Conservation (phyloP, 148 eudicot species). For the Gaultheria prostrata region DNA sequence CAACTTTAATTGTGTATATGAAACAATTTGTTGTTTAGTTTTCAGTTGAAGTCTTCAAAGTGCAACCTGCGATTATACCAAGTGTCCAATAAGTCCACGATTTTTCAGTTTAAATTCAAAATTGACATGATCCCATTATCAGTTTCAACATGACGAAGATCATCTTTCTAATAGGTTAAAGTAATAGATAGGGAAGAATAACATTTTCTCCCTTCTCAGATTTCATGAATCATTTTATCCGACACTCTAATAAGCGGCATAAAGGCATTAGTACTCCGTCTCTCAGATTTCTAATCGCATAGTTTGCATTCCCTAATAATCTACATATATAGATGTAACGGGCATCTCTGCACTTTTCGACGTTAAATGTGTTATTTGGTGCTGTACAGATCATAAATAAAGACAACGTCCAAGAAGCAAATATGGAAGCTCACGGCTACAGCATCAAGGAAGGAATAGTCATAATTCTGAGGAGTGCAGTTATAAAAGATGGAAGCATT, state of each 20-base stretch:
- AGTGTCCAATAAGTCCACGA: neutral
- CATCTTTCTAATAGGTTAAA: neutral
- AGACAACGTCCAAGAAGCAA: slow-evolving; percentile 63
- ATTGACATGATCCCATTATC: neutral
- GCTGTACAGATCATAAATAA: slow-evolving; percentile 57
- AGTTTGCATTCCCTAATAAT: neutral
- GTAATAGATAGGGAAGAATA: neutral
- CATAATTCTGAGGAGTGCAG: slow-evolving; percentile 51
- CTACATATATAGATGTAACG: neutral
- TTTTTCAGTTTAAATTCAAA: neutral
- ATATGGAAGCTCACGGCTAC: slow-evolving; percentile 59
- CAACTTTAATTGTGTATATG: neutral
- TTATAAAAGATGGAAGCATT: slow-evolving; percentile 54
- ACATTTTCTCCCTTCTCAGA: neutral
- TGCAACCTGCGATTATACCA: neutral
- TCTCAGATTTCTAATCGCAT: neutral
- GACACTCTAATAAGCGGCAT: neutral
- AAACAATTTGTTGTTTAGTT: neutral
- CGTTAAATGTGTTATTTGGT: slow-evolving; percentile 8
- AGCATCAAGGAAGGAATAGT: slow-evolving; percentile 59
- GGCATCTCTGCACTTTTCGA: neutral
- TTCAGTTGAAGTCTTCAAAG: neutral
- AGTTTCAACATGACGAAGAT: neutral
- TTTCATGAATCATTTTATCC: neutral
- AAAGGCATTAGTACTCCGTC: neutral